Evolutionary conservation across 2,329 filamentous ascomycete species (phyloP).

Genomic region (Aspergillus neoniger): DNA sequence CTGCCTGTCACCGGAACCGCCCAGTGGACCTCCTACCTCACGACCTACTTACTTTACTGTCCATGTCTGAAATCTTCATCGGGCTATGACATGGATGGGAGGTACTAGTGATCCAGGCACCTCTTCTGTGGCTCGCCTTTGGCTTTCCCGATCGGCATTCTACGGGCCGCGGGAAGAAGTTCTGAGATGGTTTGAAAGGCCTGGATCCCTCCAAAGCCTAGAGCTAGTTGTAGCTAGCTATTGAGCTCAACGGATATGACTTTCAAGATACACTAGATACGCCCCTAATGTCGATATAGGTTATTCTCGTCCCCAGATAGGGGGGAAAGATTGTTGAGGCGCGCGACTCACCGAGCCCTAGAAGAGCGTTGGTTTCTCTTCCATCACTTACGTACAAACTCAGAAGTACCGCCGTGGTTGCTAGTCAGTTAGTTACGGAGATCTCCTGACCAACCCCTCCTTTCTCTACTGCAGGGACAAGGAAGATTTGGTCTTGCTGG

Average conservation of each 20-base stretch:
- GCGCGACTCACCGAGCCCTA: neutral
- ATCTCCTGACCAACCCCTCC: slow-evolving; percentile 15
- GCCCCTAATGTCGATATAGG: neutral
- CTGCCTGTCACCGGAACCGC: slow-evolving; percentile 19
- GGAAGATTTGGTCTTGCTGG: neutral
- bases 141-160: neutral
- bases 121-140: neutral
- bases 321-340: neutral
- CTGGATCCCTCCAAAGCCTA: neutral
- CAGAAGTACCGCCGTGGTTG: neutral
- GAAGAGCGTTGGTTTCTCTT: neutral
- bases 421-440: slow-evolving; percentile 1
- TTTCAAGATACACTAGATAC: neutral
- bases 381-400: neutral
- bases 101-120: neutral
- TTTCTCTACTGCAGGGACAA: slow-evolving; percentile 7
- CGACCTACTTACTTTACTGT: neutral
- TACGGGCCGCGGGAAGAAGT: neutral
- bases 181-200: neutral
- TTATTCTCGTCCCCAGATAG: neutral
- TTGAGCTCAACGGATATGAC: neutral
- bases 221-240: neutral
- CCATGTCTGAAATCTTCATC: neutral
- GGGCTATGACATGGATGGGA: slow-evolving; percentile 13
- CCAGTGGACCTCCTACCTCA: slow-evolving; percentile 6